Conservation (phyloP, 306 rosid species). For the Fragaria ananassa region DNA sequence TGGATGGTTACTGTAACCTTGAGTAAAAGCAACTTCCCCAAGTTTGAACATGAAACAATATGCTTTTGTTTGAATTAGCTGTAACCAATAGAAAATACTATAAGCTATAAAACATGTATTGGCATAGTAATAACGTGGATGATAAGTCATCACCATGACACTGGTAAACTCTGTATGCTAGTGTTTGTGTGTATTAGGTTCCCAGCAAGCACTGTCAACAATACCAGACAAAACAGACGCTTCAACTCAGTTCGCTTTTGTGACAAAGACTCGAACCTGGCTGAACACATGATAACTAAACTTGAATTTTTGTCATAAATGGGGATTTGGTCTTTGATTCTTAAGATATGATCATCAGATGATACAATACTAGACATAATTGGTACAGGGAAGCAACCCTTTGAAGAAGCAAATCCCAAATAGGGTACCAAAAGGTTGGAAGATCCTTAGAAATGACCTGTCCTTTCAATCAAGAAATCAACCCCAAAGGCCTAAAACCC, state of each 20-base stretch:
- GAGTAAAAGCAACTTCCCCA: neutral
- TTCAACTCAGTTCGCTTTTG: neutral
- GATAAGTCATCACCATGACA: constrained; percentile 8
- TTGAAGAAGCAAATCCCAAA: neutral
- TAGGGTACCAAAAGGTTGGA: neutral
- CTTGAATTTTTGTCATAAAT: neutral
- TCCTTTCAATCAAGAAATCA: neutral
- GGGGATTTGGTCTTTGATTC: neutral
- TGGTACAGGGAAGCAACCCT: neutral
- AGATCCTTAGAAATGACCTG: neutral
- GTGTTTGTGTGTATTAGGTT: neutral
- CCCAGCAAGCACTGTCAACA: neutral
- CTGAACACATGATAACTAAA: neutral
- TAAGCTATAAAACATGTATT: neutral
- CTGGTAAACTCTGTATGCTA: neutral
- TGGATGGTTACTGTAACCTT: neutral
- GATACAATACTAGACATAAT: neutral
- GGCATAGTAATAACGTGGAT: constrained; percentile 15
- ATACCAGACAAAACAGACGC: neutral
- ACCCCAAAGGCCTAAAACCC: neutral
- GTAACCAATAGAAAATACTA: neutral
- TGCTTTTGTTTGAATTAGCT: neutral
- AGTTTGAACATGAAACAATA: constrained; percentile 6
- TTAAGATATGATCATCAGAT: neutral
- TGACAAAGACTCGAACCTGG: neutral